A percentile compares a stretch with the other conserved stretches of the same genome.
Evolutionary conservation across 2,329 filamentous ascomycete genomes (phyloP).

Genomic region (Byssoonygena ceratinophila): DNA sequence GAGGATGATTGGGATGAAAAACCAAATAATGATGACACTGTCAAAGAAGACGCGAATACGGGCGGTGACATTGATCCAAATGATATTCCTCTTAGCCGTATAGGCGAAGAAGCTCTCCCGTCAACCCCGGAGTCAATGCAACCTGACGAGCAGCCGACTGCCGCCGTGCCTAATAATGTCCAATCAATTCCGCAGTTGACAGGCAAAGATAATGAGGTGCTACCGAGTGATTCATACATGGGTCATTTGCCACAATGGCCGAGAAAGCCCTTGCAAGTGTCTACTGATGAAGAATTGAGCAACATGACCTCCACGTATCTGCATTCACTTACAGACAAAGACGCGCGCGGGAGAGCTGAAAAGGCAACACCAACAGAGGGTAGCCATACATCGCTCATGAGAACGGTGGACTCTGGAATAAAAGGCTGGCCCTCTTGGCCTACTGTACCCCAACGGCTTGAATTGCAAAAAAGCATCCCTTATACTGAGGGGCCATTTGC

Average conservation of each 20-base stretch:
- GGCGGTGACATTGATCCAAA: too few species aligned
- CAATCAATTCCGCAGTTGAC: not conserved
- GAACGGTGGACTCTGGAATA: not conserved
- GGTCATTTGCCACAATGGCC: not conserved
- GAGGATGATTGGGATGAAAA: not conserved
- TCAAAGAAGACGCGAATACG: too few species aligned
- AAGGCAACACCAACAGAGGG: not conserved
- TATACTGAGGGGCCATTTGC: conserved; percentile 5
- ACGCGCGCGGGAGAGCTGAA: not conserved
- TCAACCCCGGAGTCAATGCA: conserved; percentile 6
- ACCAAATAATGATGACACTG: not conserved
- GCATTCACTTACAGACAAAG: not conserved
- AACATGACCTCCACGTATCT: not conserved
- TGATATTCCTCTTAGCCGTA: not conserved
- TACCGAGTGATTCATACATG: not conserved
- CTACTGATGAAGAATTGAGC: not conserved
- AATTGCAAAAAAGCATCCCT: not conserved
- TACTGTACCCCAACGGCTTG: not conserved
- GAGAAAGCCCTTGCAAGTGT: not conserved
- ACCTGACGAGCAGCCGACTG: not conserved
- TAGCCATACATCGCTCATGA: not conserved
- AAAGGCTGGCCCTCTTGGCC: not conserved
- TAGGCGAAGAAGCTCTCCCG: not conserved
- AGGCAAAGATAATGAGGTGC: not conserved
- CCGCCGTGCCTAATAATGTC: not conserved